phyloP scores from a whole-genome alignment of 1,139 yeast genomes.

The Pichia sp. region DNA sequence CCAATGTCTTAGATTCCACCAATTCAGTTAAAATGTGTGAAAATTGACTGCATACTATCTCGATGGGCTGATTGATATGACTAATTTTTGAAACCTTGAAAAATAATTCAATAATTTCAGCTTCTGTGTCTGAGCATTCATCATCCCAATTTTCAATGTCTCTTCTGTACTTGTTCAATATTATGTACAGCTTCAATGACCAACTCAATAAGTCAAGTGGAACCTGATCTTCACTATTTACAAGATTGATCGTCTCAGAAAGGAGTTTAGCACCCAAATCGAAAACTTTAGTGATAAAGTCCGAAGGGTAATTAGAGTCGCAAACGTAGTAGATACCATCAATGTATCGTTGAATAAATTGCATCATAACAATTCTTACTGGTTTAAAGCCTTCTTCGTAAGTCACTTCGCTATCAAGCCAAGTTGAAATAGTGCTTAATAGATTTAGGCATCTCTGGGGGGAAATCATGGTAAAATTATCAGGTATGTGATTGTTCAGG shows the following conservation, averaged over 20 bases:
- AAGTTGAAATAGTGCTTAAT: conserved; percentile 44
- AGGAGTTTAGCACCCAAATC: conserved; percentile 40
- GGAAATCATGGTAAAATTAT: conserved; percentile 41
- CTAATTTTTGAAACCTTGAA: conserved; percentile 30
- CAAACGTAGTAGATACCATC: conserved; percentile 26
- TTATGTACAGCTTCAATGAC: conserved; percentile 43
- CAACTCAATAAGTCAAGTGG: conserved; percentile 40
- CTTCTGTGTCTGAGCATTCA: conserved; percentile 29
- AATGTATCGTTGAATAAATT: conserved; percentile 37
- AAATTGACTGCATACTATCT: conserved; percentile 36
- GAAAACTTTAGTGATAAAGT: conserved; percentile 31
- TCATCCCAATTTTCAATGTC: conserved; percentile 36
- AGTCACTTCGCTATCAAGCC: conserved; percentile 61
- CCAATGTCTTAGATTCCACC: conserved; percentile 20
- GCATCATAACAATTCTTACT: conserved; percentile 50
- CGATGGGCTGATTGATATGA: conserved; percentile 33
- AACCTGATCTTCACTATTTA: conserved; percentile 26
- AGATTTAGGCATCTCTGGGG: conserved; percentile 61
- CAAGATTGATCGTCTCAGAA: conserved; percentile 48
- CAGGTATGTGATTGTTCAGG: conserved; percentile 27
- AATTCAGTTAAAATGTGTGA: conserved; percentile 31
- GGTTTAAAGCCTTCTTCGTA: conserved; percentile 52
- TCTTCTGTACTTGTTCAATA: conserved; percentile 30
- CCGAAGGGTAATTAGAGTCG: conserved; percentile 30
- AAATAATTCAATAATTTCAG: conserved; percentile 41